These are phyloP conservation scores for Leccinum subgranulosum DNA, from an alignment of 768 basidiomycete genomes.

Conservation along the genomic window DNA sequence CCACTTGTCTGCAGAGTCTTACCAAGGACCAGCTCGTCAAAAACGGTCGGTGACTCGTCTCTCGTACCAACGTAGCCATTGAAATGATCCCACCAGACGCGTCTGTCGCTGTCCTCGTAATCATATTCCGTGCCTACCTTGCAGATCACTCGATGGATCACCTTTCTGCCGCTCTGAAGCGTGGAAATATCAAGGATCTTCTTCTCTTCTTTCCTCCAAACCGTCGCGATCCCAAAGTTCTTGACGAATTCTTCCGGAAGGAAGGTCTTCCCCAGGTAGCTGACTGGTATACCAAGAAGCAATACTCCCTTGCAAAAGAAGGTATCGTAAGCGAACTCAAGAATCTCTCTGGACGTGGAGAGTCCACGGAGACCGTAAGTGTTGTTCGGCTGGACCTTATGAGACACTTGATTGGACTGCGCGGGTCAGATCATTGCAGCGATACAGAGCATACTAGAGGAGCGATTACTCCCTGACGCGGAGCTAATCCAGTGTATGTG, in stretches of 20 bases:
- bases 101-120: slow-evolving; percentile 69
- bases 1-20: slow-evolving; percentile 74
- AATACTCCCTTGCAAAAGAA: slow-evolving; percentile 80
- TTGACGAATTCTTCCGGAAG: slow-evolving; percentile 87
- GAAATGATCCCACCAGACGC: slow-evolving; percentile 50
- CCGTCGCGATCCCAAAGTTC: slow-evolving; percentile 66
- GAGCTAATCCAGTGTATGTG: slow-evolving; percentile 90
- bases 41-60: slow-evolving; percentile 56
- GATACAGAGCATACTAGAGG: slow-evolving; percentile 70
- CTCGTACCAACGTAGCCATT: neutral
- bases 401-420: slow-evolving; percentile 9
- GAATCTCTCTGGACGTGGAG: slow-evolving; percentile 67
- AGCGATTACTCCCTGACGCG: slow-evolving; percentile 77
- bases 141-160: slow-evolving; percentile 86
- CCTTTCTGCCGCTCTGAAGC: slow-evolving; percentile 75
- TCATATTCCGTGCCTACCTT: slow-evolving; percentile 81
- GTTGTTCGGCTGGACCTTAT: neutral
- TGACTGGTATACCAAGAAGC: slow-evolving; percentile 94
- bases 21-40: slow-evolving; percentile 95
- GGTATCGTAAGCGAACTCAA: slow-evolving; percentile 65
- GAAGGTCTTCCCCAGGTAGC: slow-evolving; percentile 75
- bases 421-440: slow-evolving; percentile 63
- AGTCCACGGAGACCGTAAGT: slow-evolving; percentile 64
- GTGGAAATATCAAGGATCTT: slow-evolving; percentile 83
- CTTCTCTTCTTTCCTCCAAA: slow-evolving; percentile 84